Evolutionary conservation across 73 alveolate genomes (phyloP).

Genomic region (Stentor coeruleus): DNA sequence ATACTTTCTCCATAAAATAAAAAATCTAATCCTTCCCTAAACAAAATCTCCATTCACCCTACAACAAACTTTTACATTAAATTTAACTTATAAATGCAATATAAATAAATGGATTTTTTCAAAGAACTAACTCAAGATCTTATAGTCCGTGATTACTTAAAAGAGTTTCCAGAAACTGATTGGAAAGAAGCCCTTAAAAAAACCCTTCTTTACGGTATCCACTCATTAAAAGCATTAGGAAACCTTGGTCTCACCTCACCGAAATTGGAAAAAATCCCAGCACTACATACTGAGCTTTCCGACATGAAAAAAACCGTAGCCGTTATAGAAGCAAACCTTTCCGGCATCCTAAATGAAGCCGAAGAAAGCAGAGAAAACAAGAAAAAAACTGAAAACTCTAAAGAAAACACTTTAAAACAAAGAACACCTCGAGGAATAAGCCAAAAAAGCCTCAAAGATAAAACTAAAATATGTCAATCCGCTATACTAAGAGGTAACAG

Average conservation of each 20-base stretch:
- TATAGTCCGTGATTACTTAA: not conserved
- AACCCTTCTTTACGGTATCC: conserved; percentile 13
- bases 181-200: conserved; percentile 20
- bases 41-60: too few species aligned
- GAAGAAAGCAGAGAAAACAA: too few species aligned
- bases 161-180: conserved; percentile 13
- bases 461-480: not conserved
- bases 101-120: not conserved
- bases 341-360: too few species aligned
- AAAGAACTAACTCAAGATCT: not conserved
- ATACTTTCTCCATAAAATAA: too few species aligned
- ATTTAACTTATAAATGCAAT: too few species aligned
- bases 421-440: conserved; percentile 2
- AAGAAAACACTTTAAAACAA: not conserved
- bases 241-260: conserved; percentile 13
- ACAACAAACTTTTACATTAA: too few species aligned
- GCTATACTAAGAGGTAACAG: not conserved
- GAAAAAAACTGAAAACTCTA: too few species aligned
- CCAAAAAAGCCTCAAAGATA: not conserved
- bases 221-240: not conserved
- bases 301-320: not conserved
- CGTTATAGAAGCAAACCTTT: too few species aligned
- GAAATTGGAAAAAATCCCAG: not conserved
- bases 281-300: not conserved
- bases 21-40: too few species aligned